A percentile compares a stretch with the other conserved stretches of the same genome.
phyloP scores from a whole-genome alignment of 495 filamentous ascomycete species.

The Gamarada debralockiae region DNA sequence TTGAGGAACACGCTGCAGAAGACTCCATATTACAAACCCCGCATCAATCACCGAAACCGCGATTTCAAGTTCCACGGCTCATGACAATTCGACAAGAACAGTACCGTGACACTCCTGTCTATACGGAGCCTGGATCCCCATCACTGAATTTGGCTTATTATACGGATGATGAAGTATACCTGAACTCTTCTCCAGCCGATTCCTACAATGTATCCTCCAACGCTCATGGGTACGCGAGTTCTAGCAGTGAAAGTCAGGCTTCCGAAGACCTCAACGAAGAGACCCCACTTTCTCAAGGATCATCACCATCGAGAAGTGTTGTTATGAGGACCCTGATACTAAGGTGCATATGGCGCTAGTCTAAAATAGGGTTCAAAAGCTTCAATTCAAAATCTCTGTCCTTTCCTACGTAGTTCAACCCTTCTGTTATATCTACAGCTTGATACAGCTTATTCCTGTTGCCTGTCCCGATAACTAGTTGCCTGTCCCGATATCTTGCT shows the following conservation, averaged over 20 bases:
- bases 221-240: background rate
- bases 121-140: slow-evolving; percentile 18
- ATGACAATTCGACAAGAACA: background rate
- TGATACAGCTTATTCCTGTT: too few species aligned
- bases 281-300: too few species aligned
- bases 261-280: background rate
- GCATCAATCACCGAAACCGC: background rate
- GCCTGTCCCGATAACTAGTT: too few species aligned
- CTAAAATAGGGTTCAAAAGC: too few species aligned
- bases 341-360: too few species aligned
- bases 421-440: too few species aligned
- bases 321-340: too few species aligned
- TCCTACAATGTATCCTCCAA: background rate
- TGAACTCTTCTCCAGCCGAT: background rate
- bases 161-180: background rate
- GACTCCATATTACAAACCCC: background rate
- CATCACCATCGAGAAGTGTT: too few species aligned
- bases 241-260: background rate
- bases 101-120: slow-evolving; percentile 20
- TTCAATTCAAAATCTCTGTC: too few species aligned
- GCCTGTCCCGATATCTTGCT: too few species aligned
- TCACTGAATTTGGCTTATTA: slow-evolving; percentile 9
- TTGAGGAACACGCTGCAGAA: background rate
- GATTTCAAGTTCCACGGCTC: background rate
- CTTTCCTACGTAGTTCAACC: too few species aligned